Evolutionary conservation across 2,329 filamentous ascomycete genomes (phyloP).

Genomic region (Zymoseptoria brevis): DNA sequence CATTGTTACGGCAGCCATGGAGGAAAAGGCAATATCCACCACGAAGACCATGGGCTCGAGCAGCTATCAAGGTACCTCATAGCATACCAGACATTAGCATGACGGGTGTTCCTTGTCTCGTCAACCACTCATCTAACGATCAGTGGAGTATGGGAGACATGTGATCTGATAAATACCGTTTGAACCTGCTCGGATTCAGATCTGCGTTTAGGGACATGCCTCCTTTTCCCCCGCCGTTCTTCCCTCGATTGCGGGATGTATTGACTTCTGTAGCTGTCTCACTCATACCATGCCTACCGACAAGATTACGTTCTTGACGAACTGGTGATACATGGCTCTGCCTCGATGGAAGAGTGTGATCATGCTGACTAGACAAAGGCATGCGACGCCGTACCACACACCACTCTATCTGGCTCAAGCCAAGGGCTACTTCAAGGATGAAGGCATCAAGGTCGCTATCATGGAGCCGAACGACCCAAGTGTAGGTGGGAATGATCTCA

Average conservation of each 20-base stretch:
- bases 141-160: conserved; percentile 11
- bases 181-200: conserved; percentile 70
- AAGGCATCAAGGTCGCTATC: conserved; percentile 69
- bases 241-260: conserved; percentile 26
- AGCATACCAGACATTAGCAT: conserved; percentile 27
- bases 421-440: conserved; percentile 66
- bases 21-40: not conserved
- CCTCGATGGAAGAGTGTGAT: conserved; percentile 1
- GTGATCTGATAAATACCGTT: conserved; percentile 68
- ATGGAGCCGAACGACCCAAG: conserved; percentile 73
- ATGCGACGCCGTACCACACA: conserved; percentile 73
- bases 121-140: conserved; percentile 13
- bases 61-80: conserved; percentile 17
- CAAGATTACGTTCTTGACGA: conserved; percentile 78
- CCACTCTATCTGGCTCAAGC: conserved; percentile 69
- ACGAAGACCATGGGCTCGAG: not conserved
- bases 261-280: conserved; percentile 38
- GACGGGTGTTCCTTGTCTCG: conserved; percentile 31
- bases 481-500: conserved; percentile 32
- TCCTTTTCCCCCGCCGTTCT: conserved; percentile 34
- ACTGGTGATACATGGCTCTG: conserved; percentile 52
- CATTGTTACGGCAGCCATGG: not conserved
- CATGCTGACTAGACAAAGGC: conserved; percentile 43
- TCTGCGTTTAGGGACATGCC: conserved; percentile 80
- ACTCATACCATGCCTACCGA: conserved; percentile 65